These are phyloP conservation scores for Quercus rubra DNA, from an alignment of 306 rosid species.

Conservation along the genomic window DNA sequence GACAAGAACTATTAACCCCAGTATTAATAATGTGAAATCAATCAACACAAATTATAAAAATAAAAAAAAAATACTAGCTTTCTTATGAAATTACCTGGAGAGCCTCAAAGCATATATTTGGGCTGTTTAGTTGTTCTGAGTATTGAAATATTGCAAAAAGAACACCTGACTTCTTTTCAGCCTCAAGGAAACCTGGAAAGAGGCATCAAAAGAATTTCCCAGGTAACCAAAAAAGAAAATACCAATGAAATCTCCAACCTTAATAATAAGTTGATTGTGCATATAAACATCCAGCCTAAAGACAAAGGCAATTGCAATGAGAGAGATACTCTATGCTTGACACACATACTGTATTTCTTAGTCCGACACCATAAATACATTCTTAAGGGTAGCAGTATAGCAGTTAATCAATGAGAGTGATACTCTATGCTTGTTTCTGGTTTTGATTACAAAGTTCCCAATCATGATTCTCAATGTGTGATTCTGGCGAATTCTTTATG, in stretches of 20 bases:
- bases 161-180: slow-evolving; percentile 58
- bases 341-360: background rate
- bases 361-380: background rate
- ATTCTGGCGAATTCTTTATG: too few relatives aligned
- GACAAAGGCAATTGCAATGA: background rate
- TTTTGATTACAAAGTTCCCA: background rate
- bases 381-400: background rate
- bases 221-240: slow-evolving; percentile 3
- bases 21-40: background rate
- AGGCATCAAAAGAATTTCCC: slow-evolving; percentile 21
- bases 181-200: slow-evolving; percentile 39
- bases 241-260: background rate
- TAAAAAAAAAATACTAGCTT: slow-evolving; percentile 1
- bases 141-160: slow-evolving; percentile 54
- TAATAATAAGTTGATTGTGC: background rate
- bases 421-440: background rate
- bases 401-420: too few relatives aligned
- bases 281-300: background rate
- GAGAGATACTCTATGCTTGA: background rate
- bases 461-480: background rate
- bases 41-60: background rate
- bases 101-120: slow-evolving; percentile 79
- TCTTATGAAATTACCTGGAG: slow-evolving; percentile 67
- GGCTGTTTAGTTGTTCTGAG: slow-evolving; percentile 54
- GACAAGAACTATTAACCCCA: background rate